These are phyloP conservation scores for Clausena lansium DNA, from an alignment of 345 rosid species.

Conservation along the genomic window DNA sequence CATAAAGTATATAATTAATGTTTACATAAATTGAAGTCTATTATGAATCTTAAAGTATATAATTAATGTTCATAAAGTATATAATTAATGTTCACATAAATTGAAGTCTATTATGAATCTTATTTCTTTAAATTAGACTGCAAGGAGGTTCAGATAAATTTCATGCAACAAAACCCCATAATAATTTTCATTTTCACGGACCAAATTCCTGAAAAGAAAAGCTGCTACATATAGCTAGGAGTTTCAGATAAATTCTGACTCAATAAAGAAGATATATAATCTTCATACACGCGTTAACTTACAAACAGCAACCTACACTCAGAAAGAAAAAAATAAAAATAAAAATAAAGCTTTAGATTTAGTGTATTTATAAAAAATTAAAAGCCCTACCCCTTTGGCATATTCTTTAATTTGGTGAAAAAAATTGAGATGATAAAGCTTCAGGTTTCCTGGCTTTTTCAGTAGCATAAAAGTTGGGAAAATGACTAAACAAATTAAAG, in stretches of 20 bases:
- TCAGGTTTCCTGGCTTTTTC: background rate
- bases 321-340: background rate
- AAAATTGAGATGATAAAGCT: background rate
- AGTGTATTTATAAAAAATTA: background rate
- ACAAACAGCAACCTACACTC: background rate
- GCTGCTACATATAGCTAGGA: background rate
- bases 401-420: background rate
- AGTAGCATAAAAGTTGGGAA: background rate
- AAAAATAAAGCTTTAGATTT: background rate
- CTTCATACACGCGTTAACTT: background rate
- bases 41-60: background rate
- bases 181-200: background rate
- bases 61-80: background rate
- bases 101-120: background rate
- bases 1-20: too few species aligned
- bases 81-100: background rate
- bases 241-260: background rate
- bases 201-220: background rate
- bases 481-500: background rate
- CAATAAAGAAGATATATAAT: background rate
- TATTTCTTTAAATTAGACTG: too few species aligned
- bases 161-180: background rate
- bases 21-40: too few species aligned
- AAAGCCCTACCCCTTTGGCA: background rate
- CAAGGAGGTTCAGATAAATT: too few species aligned